Conservation (phyloP, 2,329 filamentous ascomycete genomes). For the Curvularia verruculosa region DNA sequence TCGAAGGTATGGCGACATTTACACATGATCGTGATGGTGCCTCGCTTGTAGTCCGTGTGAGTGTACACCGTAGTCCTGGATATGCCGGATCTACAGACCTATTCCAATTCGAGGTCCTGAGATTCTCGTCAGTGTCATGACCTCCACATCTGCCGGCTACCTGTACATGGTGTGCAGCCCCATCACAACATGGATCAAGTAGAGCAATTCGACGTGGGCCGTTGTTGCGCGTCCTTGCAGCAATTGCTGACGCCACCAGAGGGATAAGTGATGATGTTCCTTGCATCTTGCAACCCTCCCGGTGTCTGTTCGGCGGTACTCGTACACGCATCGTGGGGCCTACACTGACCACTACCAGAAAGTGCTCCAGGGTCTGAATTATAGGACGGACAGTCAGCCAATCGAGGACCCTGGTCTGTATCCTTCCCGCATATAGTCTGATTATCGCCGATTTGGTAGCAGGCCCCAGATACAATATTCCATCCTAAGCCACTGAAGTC, state of each 20-base stretch:
- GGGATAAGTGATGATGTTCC: constrained; percentile 53
- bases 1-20: constrained; percentile 41
- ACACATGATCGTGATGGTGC: constrained; percentile 51
- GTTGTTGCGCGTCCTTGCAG: constrained; percentile 55
- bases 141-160: constrained; percentile 50
- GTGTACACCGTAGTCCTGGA: constrained; percentile 47
- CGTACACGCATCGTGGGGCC: constrained; percentile 51
- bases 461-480: constrained; percentile 53
- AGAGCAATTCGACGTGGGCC: constrained; percentile 49
- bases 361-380: constrained; percentile 52
- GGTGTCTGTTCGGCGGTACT: constrained; percentile 52
- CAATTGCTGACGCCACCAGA: constrained; percentile 15
- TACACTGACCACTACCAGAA: constrained; percentile 33
- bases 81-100: constrained; percentile 54
- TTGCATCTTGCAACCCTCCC: constrained; percentile 50
- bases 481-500: constrained; percentile 53
- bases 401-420: constrained; percentile 51
- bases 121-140: constrained; percentile 9
- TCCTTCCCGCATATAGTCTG: constrained; percentile 53
- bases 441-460: constrained; percentile 54
- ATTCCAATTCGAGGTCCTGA: constrained; percentile 59
- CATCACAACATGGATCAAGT: constrained; percentile 54
- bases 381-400: constrained; percentile 55
- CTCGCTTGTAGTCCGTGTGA: constrained; percentile 53
- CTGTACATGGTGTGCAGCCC: constrained; percentile 56